Base-by-base conservation (phyloP, 1,284 basidiomycete genomes). In the Tylopilus orsonianus region DNA sequence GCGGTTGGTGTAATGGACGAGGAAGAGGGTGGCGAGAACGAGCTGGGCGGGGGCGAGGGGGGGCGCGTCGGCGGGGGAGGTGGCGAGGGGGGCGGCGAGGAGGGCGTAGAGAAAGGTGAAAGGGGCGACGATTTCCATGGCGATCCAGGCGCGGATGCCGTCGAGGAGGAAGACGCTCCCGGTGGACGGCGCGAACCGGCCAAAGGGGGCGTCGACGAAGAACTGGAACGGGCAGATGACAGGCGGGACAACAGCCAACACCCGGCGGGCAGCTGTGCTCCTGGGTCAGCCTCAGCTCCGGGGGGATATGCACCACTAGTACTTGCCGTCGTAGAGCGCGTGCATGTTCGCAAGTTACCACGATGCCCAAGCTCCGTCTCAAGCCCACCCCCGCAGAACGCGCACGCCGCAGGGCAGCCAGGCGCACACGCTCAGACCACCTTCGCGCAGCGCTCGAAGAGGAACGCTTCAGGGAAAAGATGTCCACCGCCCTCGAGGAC, bases 71-170 rank as follows among this genome's bases (percentile, higher is more conserved):
- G 53, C 44, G 46, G 30, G 62, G 52, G 46, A 66, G 41, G 47
- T 50, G 14, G 42, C 73, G 64, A 53, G 79, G 62, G 81, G 79
- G 14, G 75, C 71, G 51, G 73, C 64, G 13, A 77, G 56, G 71
- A 78, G 75, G 35, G 75, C 71, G 68, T 72, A 69, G 29, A 75
- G 46, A 61, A 89, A 84, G n/a, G 65, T 59, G 54, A 82, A 45
- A 7, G 91, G 90, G 3, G 90, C 79, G n/a, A 88, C 75, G 35
- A 90, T 71, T 68, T 96, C 93, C 91, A 95, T 95, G 41, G 79
- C 34, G 22, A 92, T 86, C 91, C 93, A 95, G 26, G 86, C 74
- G 56, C 72, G 75, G 53, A 80, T 75, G 14, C 85, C 85, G 55
- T 86, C 75, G 7, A 87, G 57, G 18, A 80, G 66, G 38, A 82